Percentiles rank a stretch among this genome's conserved stretches.
phyloP scores from a whole-genome alignment of 2,329 filamentous ascomycete genomes.

The Tolypocladium ovalisporum region DNA sequence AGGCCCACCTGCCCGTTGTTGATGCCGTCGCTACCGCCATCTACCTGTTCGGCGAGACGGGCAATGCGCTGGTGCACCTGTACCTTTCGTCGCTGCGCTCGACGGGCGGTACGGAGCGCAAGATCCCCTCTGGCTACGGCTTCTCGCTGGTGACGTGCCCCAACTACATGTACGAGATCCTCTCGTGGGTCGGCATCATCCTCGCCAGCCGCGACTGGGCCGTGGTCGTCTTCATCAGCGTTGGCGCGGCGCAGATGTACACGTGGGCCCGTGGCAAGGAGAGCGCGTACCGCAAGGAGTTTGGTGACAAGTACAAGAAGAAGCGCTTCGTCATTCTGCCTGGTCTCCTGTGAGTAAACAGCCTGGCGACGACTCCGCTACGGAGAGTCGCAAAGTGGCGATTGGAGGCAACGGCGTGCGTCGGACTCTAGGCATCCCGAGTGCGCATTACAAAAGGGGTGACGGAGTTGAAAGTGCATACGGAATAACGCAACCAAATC shows the following conservation, averaged over 20 bases:
- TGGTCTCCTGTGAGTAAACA: conserved; percentile 50
- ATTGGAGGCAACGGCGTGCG: neutral
- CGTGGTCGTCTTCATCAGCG: conserved; percentile 63
- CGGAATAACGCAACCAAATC: neutral
- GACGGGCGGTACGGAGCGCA: conserved; percentile 71
- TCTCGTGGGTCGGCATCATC: conserved; percentile 78
- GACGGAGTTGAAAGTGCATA: neutral
- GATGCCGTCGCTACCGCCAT: conserved; percentile 60
- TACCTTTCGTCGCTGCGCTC: conserved; percentile 69
- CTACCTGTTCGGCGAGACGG: conserved; percentile 67
- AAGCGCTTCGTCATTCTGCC: conserved; percentile 81
- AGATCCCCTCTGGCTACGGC: conserved; percentile 76
- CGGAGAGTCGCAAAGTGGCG: neutral
- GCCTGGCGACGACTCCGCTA: neutral
- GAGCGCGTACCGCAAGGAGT: conserved; percentile 77
- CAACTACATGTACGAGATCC: conserved; percentile 90
- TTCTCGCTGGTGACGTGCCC: conserved; percentile 87
- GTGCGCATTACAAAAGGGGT: neutral
- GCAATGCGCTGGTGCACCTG: conserved; percentile 71
- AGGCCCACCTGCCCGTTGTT: conserved; percentile 33
- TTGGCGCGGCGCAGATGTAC: conserved; percentile 71
- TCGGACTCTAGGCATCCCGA: neutral
- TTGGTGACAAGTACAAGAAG: conserved; percentile 88
- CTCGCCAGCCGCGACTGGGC: conserved; percentile 70
- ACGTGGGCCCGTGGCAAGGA: conserved; percentile 90